Percentiles rank a stretch among this genome's conserved stretches.
Conservation (phyloP, 495 filamentous ascomycete genomes). For the Trichoderma reesei region DNA sequence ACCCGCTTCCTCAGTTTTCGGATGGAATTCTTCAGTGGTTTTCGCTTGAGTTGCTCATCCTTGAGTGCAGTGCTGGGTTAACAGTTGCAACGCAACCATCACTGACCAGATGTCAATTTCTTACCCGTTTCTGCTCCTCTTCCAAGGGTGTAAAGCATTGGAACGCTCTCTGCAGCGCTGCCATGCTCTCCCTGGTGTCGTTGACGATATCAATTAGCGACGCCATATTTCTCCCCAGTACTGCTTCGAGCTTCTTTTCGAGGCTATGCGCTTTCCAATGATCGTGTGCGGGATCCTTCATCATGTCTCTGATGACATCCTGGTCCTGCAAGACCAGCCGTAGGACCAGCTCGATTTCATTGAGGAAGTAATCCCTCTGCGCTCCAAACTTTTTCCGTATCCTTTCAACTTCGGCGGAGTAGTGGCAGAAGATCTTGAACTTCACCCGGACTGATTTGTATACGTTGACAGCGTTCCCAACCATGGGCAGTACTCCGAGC, state of each 20-base stretch:
- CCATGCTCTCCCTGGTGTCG: conserved; percentile 8
- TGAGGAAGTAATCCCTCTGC: conserved; percentile 16
- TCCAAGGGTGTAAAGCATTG: conserved; percentile 11
- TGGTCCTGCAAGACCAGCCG: conserved; percentile 12
- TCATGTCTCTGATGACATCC: conserved; percentile 11
- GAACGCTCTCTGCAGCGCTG: background rate
- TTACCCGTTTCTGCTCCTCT: conserved; percentile 9
- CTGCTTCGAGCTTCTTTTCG: background rate
- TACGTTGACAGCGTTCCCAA: conserved; percentile 4
- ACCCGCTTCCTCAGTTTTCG: conserved; percentile 7
- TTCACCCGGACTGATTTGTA: conserved; percentile 10
- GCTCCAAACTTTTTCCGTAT: conserved; percentile 12
- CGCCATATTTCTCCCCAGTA: background rate
- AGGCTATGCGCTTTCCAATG: background rate
- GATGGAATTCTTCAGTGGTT: conserved; percentile 8
- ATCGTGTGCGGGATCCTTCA: background rate
- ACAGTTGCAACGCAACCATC: background rate
- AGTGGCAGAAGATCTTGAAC: conserved; percentile 14
- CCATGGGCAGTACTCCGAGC: conserved; percentile 14
- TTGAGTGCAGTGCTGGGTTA: background rate
- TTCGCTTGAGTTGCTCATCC: background rate
- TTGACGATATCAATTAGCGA: conserved; percentile 6
- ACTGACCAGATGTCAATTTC: background rate
- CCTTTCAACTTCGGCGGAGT: conserved; percentile 11
- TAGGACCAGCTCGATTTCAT: conserved; percentile 15